Evolutionary conservation across 176 grass and related monocot species (phyloP).

Genomic region (Oryza coarctata): DNA sequence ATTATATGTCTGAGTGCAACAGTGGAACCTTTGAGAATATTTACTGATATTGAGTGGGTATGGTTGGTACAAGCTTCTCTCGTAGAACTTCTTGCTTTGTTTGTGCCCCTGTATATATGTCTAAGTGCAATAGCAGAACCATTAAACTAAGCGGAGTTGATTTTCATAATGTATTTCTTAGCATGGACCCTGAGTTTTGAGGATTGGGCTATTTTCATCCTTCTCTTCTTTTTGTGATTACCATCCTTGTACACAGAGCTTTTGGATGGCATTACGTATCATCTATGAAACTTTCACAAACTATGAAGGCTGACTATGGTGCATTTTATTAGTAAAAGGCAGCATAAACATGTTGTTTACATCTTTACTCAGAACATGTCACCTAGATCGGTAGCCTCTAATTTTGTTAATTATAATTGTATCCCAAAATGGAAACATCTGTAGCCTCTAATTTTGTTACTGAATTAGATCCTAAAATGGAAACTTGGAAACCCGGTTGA

Average conservation of each 20-base stretch:
- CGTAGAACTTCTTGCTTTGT: neutral
- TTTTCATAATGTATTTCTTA: neutral
- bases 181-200: neutral
- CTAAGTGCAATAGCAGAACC: too few species aligned
- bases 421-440: neutral
- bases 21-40: neutral
- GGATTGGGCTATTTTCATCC: neutral
- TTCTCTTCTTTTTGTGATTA: neutral
- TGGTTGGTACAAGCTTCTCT: too few species aligned
- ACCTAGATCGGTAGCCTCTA: neutral
- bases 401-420: neutral
- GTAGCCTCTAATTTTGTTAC: neutral
- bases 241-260: neutral
- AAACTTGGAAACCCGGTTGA: neutral
- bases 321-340: neutral
- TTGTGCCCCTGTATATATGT: neutral
- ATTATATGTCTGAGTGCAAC: neutral
- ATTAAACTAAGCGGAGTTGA: neutral
- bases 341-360: neutral
- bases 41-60: neutral
- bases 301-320: neutral
- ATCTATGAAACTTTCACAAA: neutral
- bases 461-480: neutral
- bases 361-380: neutral
- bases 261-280: neutral